These are phyloP conservation scores for Paramecium primaurelia DNA, from an alignment of 73 alveolate species.

Conservation along the genomic window DNA sequence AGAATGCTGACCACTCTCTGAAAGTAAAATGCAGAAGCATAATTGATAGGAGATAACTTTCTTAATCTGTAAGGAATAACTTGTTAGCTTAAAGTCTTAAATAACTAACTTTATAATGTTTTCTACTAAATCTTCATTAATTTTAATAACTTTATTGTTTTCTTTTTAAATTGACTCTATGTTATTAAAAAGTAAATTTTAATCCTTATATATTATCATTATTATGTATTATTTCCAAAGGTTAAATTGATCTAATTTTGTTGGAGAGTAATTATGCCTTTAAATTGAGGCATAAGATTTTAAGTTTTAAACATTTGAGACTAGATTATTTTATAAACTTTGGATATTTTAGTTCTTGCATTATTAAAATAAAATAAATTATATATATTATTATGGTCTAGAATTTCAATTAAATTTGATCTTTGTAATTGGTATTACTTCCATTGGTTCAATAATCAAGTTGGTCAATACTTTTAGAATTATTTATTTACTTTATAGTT, in stretches of 20 bases:
- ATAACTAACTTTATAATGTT: background rate
- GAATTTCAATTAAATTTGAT: too few relatives aligned
- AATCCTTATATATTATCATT: background rate
- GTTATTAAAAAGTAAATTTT: background rate
- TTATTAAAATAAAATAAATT: background rate
- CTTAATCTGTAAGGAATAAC: background rate
- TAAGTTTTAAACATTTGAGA: background rate
- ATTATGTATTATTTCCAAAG: background rate
- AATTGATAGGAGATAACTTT: background rate
- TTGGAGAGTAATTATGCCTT: background rate
- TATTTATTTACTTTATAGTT: too few relatives aligned
- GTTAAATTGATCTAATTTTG: background rate
- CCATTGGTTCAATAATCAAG: too few relatives aligned
- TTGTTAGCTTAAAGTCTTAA: background rate
- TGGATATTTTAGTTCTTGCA: constrained; percentile 30
- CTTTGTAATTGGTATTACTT: too few relatives aligned
- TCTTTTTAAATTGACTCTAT: background rate
- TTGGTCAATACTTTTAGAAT: too few relatives aligned
- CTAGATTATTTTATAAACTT: background rate
- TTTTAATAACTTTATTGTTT: background rate
- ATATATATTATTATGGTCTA: too few relatives aligned
- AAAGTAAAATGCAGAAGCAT: background rate
- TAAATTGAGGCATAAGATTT: background rate
- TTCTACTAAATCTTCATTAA: constrained; percentile 23
- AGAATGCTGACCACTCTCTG: constrained; percentile 15